These are phyloP conservation scores for Cystobasidium ongulense DNA, from an alignment of 768 basidiomycete species.

Conservation along the genomic window DNA sequence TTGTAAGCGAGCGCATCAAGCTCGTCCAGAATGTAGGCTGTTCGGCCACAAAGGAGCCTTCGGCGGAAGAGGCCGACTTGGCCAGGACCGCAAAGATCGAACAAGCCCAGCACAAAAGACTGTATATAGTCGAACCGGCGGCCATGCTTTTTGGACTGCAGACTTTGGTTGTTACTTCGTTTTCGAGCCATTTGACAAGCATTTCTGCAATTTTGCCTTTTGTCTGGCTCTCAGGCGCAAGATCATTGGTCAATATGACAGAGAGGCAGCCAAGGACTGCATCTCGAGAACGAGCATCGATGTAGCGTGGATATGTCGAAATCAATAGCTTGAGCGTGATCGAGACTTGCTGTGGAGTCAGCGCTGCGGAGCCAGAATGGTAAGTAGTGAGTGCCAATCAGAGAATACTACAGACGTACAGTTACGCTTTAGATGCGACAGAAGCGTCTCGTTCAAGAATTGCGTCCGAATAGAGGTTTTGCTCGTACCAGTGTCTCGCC, in stretches of 20 bases:
- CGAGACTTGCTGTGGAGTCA: conserved; percentile 55
- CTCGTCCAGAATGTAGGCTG: conserved; percentile 49
- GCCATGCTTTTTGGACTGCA: neutral
- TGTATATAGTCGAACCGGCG: conserved; percentile 52
- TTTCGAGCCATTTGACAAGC: conserved; percentile 65
- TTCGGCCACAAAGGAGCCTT: neutral
- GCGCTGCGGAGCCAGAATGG: conserved; percentile 48
- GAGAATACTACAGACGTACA: neutral
- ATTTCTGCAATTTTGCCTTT: conserved; percentile 54
- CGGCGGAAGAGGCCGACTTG: conserved; percentile 45
- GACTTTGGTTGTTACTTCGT: conserved; percentile 56
- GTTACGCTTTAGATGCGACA: neutral
- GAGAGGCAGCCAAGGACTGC: conserved; percentile 63
- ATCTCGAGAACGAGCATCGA: conserved; percentile 61
- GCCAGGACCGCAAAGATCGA: conserved; percentile 56
- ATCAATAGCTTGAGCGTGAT: conserved; percentile 68
- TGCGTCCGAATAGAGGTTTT: conserved; percentile 54
- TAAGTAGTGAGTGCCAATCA: neutral
- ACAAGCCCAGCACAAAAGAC: conserved; percentile 65
- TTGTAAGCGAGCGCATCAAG: conserved; percentile 56
- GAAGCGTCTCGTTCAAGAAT: conserved; percentile 54
- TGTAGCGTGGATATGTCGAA: conserved; percentile 68
- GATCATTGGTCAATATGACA: conserved; percentile 50
- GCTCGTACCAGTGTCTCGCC: conserved; percentile 50
- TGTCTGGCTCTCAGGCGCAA: conserved; percentile 44